Evolutionary conservation across 2,329 filamentous ascomycete species (phyloP), one percentile per base, ranked within the genome.

Genomic region (Chaetomiaceae sp.): DNA sequence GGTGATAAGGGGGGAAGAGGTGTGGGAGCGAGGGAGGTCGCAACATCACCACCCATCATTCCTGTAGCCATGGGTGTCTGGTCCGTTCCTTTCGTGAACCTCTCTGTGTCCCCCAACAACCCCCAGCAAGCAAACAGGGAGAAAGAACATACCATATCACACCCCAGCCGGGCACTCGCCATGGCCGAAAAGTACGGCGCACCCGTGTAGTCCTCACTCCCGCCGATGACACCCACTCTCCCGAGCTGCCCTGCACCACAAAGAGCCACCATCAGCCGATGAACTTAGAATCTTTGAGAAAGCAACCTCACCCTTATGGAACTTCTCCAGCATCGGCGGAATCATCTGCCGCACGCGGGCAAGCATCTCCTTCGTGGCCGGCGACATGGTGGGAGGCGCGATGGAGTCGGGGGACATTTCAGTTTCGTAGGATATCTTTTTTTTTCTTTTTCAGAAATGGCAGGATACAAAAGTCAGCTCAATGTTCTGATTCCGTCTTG

Each of bases 141-240:
- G 19, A 45, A 31, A 44, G 13, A 23, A 50, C 49, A 0, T 75
- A 92, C 89, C 88, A 96, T 88, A 64, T 96, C 90, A 63, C 86
- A 89, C 4, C 92, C 93, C 51, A 97, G 73, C 63, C 87, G 83
- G 41, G 93, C 93, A 58, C 89, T 96, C 12, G 93, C 93, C 83
- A 96, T 96, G 58, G 92, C 91, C 17, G 92, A 96, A 72, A 99
- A 99, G 73, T 96, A 99, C 12, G 93, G 93, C 52, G 93, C 93
- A 33, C 93, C 93, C 1, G 93, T 96, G 68, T 97, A 99, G 70
- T 97, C 92, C 66, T 92, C 85, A 65, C 89, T 95, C 35, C 93
- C 93, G 45, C 93, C 93, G 58, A 99, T 93, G 52, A 99, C 93
- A 46, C 84, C 93, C 47, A 99, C 83, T 49, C 93, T 82, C 5